Base-by-base conservation (phyloP, 768 basidiomycete species). In the Amanita rubescens region DNA sequence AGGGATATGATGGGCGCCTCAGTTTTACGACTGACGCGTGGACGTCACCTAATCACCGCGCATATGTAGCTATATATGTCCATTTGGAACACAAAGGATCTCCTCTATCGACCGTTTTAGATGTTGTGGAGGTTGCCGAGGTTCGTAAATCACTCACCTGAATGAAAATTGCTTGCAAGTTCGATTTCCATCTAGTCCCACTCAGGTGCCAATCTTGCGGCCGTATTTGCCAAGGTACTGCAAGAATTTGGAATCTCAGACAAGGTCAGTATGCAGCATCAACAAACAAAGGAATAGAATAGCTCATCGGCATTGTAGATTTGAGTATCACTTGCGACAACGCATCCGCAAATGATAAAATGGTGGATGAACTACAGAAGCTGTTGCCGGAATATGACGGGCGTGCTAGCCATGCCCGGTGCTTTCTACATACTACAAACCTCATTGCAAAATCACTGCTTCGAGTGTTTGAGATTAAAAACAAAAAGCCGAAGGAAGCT, bases 101-200 rank as follows among this genome's bases (percentile, higher is more conserved):
- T 4, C 66, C 63, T 0, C 30, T 72, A 0, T 39, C 51, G 0
- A 60, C 73, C 11, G 44, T 70, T 0, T 60, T 77, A 0, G 72
- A 77, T 53, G 38, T 75, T 2, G 58, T 72, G n/a, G 71, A 76
- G 54, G 65, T 75, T 7, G 52, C 59, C 0, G 38, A 39, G 38
- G 38, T 39, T 15, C 12, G 38, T 19, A 15, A 39, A 15, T 39
- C 19, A 39, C 38, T 39, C 12, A 5, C 38, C 38, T 39, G 19
- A 39, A 39, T 39, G 38, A 11, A 5, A 15, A 39, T 12, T 39
- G 19, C 12, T 19, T 39, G 15, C 5, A 5, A 15, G 14, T 5
- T 15, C 19, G 11, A 15, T 3, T 19, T 39, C 14, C 44, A 46
- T 32, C 14, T 44, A 60, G 52, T 70, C 69, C 0, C 73, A 77